Evolutionary conservation across 2,329 filamentous ascomycete species (phyloP).

Genomic region (Ophiostoma sp.): DNA sequence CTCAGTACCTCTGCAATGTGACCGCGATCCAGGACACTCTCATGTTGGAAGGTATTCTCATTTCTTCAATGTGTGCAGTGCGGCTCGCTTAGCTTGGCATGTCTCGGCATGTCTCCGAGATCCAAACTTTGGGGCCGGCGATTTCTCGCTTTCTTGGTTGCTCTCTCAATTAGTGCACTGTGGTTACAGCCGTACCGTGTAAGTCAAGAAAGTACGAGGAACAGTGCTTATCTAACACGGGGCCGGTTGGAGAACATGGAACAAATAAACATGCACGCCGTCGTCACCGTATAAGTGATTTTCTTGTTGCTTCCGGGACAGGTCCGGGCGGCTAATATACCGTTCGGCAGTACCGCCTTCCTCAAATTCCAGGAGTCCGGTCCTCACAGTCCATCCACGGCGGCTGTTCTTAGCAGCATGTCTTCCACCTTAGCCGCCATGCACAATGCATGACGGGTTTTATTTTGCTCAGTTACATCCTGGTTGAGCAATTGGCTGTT

Average conservation of each 20-base stretch:
- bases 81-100: neutral
- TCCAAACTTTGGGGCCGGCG: neutral
- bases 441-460: neutral
- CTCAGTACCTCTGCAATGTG: neutral
- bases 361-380: neutral
- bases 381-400: neutral
- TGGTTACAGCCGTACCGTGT: neutral
- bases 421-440: neutral
- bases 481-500: neutral
- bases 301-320: too few relatives aligned
- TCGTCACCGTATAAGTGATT: neutral
- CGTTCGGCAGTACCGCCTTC: neutral
- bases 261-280: neutral
- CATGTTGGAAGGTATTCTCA: neutral
- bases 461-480: neutral
- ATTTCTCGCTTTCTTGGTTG: neutral
- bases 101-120: conserved; percentile 7
- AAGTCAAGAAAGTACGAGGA: neutral
- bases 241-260: neutral
- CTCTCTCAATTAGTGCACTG: neutral
- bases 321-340: neutral
- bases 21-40: neutral
- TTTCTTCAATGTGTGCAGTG: neutral
- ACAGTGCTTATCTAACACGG: neutral
- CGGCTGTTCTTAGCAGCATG: neutral